Evolutionary conservation across 1,284 basidiomycete species (phyloP).

Genomic region (Cutaneotrichosporon dermatis): DNA sequence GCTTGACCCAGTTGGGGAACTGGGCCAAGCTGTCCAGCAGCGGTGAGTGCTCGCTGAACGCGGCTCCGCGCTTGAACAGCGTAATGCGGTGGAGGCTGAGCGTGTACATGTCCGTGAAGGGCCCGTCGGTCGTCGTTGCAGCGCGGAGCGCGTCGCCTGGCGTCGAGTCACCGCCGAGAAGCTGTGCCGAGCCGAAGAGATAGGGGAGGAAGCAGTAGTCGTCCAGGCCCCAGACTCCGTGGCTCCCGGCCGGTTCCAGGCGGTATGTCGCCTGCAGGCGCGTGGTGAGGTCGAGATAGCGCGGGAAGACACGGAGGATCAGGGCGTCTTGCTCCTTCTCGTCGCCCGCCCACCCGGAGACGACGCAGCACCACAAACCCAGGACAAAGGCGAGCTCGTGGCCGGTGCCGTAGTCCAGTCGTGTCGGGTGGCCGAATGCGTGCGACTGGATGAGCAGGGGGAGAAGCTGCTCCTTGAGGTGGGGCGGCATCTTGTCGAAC

Average conservation of each 20-base stretch:
- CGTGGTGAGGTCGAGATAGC: constrained; percentile 77
- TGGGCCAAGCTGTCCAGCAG: constrained; percentile 80
- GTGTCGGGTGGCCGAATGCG: constrained; percentile 83
- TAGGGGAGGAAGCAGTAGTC: constrained; percentile 90
- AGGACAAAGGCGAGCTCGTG: constrained; percentile 86
- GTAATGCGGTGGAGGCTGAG: constrained; percentile 73
- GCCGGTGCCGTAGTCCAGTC: constrained; percentile 95
- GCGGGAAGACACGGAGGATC: constrained; percentile 47
- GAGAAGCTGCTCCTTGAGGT: constrained; percentile 63
- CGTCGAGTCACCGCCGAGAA: constrained; percentile 54
- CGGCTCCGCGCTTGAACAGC: constrained; percentile 69
- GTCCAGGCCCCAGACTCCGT: constrained; percentile 97
- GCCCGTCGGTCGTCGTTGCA: constrained; percentile 8
- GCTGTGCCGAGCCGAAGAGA: constrained; percentile 85
- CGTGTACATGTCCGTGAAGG: constrained; percentile 65
- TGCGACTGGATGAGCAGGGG: constrained; percentile 50
- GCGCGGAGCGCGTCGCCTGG: constrained; percentile 37
- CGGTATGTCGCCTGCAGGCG: constrained; percentile 81
- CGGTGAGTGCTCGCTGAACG: constrained; percentile 89
- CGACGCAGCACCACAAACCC: constrained; percentile 56
- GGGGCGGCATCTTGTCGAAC: constrained; percentile 43
- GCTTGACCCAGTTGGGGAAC: constrained; percentile 83
- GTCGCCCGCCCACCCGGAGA: constrained; percentile 36
- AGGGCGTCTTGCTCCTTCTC: constrained; percentile 47
- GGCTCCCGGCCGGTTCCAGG: constrained; percentile 92